A percentile compares a stretch with the other conserved stretches of the same genome.
phyloP scores from a whole-genome alignment of 495 filamentous ascomycete genomes.

The Daldinia loculata region DNA sequence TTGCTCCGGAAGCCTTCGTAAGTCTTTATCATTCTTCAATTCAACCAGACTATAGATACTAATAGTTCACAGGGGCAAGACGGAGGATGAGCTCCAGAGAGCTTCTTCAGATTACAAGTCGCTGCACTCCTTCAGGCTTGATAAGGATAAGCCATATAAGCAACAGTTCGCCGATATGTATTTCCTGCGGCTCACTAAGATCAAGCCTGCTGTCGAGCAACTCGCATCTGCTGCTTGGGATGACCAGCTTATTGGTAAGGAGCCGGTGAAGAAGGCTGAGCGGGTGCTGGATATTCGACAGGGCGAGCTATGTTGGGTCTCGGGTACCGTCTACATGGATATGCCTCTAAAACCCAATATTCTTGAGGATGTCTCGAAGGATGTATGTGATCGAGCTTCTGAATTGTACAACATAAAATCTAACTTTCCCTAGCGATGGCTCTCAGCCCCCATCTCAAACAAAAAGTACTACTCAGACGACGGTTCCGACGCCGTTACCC shows the following conservation, averaged over 20 bases:
- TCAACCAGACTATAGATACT: conserved; percentile 6
- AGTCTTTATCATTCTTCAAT: conserved; percentile 18
- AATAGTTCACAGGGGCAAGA: conserved; percentile 50
- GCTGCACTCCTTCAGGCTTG: conserved; percentile 74
- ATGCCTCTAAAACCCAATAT: conserved; percentile 98
- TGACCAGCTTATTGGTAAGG: conserved; percentile 78
- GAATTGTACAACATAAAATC: neutral
- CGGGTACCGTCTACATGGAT: conserved; percentile 95
- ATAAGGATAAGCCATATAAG: conserved; percentile 78
- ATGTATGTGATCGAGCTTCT: conserved; percentile 65
- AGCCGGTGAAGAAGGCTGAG: conserved; percentile 76
- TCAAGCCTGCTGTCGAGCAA: conserved; percentile 84
- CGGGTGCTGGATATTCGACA: conserved; percentile 94
- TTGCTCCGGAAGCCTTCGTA: conserved; percentile 54
- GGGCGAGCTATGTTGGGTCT: conserved; percentile 94
- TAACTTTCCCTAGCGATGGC: conserved; percentile 70
- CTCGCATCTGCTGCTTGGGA: conserved; percentile 80
- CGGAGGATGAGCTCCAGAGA: conserved; percentile 52
- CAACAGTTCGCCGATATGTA: conserved; percentile 99
- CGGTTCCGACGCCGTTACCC: conserved; percentile 73
- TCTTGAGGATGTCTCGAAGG: conserved; percentile 91
- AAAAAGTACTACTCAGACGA: conserved; percentile 75
- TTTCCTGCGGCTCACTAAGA: conserved; percentile 85
- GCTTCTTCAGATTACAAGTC: conserved; percentile 75
- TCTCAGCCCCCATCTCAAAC: conserved; percentile 79